These are phyloP conservation scores for Emmonsia crescens DNA, from an alignment of 2,329 filamentous ascomycete genomes.

Conservation along the genomic window DNA sequence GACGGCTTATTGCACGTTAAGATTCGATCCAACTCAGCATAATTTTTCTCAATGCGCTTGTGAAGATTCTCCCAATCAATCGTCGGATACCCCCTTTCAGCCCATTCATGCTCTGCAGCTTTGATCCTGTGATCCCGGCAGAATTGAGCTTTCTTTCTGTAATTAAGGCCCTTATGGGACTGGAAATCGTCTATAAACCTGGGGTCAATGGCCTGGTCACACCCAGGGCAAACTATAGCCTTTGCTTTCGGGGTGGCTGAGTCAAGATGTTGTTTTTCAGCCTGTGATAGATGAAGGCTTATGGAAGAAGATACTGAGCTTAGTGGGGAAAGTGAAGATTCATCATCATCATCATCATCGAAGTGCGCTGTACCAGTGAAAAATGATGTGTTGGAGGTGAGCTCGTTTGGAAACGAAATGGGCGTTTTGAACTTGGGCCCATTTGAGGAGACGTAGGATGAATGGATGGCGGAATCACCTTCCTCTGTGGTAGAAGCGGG, in stretches of 20 bases:
- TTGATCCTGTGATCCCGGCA: slow-evolving; percentile 52
- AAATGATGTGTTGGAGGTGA: slow-evolving; percentile 21
- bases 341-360: slow-evolving; percentile 10
- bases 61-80: slow-evolving; percentile 59
- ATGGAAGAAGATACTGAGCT: slow-evolving; percentile 20
- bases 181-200: slow-evolving; percentile 41
- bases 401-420: slow-evolving; percentile 15
- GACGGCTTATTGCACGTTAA: slow-evolving; percentile 37
- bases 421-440: slow-evolving; percentile 19
- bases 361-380: slow-evolving; percentile 16
- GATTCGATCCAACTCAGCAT: slow-evolving; percentile 46
- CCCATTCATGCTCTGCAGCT: slow-evolving; percentile 42
- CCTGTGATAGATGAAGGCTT: slow-evolving; percentile 13
- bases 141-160: slow-evolving; percentile 46
- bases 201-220: slow-evolving; percentile 48
- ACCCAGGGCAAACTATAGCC: slow-evolving; percentile 53
- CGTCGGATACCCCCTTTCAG: slow-evolving; percentile 51
- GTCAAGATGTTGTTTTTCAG: slow-evolving; percentile 8
- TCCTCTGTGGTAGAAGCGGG: slow-evolving; percentile 3
- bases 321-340: slow-evolving; percentile 19
- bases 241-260: neutral
- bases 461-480: slow-evolving; percentile 4
- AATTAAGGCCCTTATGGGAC: slow-evolving; percentile 1
- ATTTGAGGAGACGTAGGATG: slow-evolving; percentile 6
- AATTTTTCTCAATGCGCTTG: slow-evolving; percentile 47